These are phyloP conservation scores for Aspergillus sp. DNA, from an alignment of 2,329 filamentous ascomycete species.

Conservation along the genomic window DNA sequence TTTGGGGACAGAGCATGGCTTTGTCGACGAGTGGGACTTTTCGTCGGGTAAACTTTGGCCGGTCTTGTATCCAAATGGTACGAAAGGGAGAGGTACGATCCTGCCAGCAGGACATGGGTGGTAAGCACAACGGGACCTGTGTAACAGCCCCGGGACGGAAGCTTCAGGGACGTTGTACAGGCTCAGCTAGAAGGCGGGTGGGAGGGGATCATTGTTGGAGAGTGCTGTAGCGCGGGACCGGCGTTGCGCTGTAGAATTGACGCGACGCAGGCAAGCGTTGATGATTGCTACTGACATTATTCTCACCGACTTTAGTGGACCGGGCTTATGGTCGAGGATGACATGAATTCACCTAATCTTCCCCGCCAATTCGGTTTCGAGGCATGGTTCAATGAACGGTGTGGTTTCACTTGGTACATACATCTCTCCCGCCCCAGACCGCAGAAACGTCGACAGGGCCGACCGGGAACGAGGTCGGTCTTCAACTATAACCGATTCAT, in stretches of 20 bases:
- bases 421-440: background rate
- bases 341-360: background rate
- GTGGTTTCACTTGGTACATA: background rate
- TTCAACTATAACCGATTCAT: background rate
- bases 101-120: conserved; percentile 60
- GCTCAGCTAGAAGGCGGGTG: conserved; percentile 7
- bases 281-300: background rate
- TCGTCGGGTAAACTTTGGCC: conserved; percentile 46
- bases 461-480: background rate
- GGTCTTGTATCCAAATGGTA: conserved; percentile 68
- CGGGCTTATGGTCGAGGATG: background rate
- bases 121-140: background rate
- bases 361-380: background rate
- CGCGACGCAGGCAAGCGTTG: background rate
- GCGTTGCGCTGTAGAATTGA: conserved; percentile 14
- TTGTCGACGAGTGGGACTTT: conserved; percentile 24
- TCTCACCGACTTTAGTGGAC: background rate
- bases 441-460: background rate
- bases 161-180: conserved; percentile 14
- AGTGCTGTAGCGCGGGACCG: conserved; percentile 18
- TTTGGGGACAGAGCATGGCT: conserved; percentile 25
- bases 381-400: background rate
- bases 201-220: conserved; percentile 16
- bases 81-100: conserved; percentile 67
- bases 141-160: conserved; percentile 14